Conservation (phyloP, 2,329 filamentous ascomycete genomes). For the Scedosporium dehoogii region DNA sequence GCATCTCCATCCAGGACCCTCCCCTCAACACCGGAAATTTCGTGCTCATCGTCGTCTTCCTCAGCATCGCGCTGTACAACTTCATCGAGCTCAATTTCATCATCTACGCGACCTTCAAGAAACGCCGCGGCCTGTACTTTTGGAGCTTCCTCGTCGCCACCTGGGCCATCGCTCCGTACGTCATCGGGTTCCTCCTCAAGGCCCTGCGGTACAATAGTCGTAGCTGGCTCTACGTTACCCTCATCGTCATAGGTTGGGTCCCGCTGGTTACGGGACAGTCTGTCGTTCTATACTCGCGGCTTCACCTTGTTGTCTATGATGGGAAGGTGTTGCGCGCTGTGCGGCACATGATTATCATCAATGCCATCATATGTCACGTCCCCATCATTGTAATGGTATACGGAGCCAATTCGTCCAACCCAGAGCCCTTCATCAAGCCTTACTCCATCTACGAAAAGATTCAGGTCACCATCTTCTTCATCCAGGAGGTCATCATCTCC, state of each 20-base stretch:
- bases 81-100: constrained; percentile 24
- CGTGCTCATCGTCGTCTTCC: constrained; percentile 19
- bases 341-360: constrained; percentile 46
- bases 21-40: neutral
- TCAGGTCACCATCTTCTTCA: constrained; percentile 44
- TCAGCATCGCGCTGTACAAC: constrained; percentile 24
- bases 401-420: constrained; percentile 30
- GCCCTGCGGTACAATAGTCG: constrained; percentile 11
- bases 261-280: constrained; percentile 52
- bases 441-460: constrained; percentile 43
- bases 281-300: constrained; percentile 51
- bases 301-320: constrained; percentile 49
- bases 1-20: too few relatives aligned
- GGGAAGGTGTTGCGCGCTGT: constrained; percentile 34
- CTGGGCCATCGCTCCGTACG: constrained; percentile 24
- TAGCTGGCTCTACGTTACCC: constrained; percentile 12
- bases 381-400: constrained; percentile 45
- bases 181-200: constrained; percentile 31
- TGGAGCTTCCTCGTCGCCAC: constrained; percentile 26
- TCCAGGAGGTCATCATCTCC: constrained; percentile 45
- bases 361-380: constrained; percentile 43
- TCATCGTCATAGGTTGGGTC: constrained; percentile 19
- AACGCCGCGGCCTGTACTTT: constrained; percentile 25
- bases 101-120: constrained; percentile 24
- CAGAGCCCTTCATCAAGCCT: constrained; percentile 12